These are phyloP conservation scores for Corchorus olitorius DNA, from an alignment of 345 rosid genomes.

Conservation along the genomic window DNA sequence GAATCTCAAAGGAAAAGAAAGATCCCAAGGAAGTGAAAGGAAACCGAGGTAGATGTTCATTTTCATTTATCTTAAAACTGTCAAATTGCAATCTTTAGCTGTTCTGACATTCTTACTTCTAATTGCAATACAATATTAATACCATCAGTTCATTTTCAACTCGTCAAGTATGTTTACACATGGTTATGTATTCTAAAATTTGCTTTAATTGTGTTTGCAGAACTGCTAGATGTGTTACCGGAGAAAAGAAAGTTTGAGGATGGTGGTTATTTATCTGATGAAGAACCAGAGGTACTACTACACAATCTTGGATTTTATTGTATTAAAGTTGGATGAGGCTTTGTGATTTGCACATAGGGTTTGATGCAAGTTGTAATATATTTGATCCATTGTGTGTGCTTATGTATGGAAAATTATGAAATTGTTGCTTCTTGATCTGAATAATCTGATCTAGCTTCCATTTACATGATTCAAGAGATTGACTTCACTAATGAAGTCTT, in stretches of 20 bases:
- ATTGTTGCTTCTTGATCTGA: neutral
- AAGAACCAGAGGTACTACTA: slow-evolving; percentile 46
- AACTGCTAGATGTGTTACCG: slow-evolving; percentile 64
- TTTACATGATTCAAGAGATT: neutral
- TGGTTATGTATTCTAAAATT: neutral
- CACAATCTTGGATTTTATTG: slow-evolving; percentile 8
- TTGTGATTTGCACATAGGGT: too few species aligned
- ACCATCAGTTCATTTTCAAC: neutral
- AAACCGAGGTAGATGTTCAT: slow-evolving; percentile 40
- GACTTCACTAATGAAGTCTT: neutral
- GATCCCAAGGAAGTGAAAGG: slow-evolving; percentile 63
- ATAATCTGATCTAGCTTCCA: neutral
- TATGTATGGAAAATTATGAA: neutral
- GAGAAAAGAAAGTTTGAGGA: slow-evolving; percentile 72
- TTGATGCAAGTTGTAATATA: neutral
- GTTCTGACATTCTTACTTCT: neutral
- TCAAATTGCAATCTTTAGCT: neutral
- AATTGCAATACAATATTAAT: neutral
- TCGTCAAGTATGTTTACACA: neutral
- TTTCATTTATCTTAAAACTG: neutral
- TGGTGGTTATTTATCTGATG: slow-evolving; percentile 75
- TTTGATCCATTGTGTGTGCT: neutral
- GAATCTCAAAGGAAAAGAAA: slow-evolving; percentile 47
- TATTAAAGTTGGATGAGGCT: neutral
- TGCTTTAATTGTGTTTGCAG: slow-evolving; percentile 32